Evolutionary conservation across 78 protist species (phyloP).

Genomic region (Dictyostelium citrinum): DNA sequence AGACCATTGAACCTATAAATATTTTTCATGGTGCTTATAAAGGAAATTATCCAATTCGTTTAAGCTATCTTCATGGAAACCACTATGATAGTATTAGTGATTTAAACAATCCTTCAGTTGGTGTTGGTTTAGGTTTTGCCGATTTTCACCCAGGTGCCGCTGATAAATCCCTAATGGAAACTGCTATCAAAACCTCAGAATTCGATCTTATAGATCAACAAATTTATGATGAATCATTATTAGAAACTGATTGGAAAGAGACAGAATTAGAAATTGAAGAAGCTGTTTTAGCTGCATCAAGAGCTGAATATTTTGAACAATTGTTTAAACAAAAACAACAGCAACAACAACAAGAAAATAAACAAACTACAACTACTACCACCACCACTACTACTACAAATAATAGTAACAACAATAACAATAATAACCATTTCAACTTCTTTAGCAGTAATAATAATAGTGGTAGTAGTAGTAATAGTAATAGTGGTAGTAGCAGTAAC

Average conservation of each 20-base stretch:
- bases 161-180: slow-evolving; percentile 36
- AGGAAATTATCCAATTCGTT: slow-evolving; percentile 70
- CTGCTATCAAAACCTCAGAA: slow-evolving; percentile 54
- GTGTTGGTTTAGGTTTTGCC: slow-evolving; percentile 86
- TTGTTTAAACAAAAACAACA: slow-evolving; percentile 3
- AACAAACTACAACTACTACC: neutral
- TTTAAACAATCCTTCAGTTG: slow-evolving; percentile 74
- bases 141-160: slow-evolving; percentile 80
- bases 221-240: slow-evolving; percentile 35
- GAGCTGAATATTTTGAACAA: slow-evolving; percentile 60
- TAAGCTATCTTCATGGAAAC: slow-evolving; percentile 74
- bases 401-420: neutral
- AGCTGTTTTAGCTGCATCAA: slow-evolving; percentile 54
- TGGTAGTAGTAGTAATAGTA: neutral
- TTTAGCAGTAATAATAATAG: neutral
- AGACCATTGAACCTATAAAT: slow-evolving; percentile 75
- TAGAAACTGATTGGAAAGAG: slow-evolving; percentile 63
- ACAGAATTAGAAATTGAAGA: slow-evolving; percentile 75
- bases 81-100: slow-evolving; percentile 82
- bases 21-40: slow-evolving; percentile 58
- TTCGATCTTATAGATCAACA: slow-evolving; percentile 38
- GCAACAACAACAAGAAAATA: neutral
- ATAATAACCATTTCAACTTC: too few relatives aligned
- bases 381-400: neutral
- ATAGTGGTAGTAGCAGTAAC: neutral